Percentiles rank a stretch among this genome's conserved stretches.
These are phyloP conservation scores for Leishmania lainsoni DNA, from an alignment of 208 protist species.

Conservation along the genomic window DNA sequence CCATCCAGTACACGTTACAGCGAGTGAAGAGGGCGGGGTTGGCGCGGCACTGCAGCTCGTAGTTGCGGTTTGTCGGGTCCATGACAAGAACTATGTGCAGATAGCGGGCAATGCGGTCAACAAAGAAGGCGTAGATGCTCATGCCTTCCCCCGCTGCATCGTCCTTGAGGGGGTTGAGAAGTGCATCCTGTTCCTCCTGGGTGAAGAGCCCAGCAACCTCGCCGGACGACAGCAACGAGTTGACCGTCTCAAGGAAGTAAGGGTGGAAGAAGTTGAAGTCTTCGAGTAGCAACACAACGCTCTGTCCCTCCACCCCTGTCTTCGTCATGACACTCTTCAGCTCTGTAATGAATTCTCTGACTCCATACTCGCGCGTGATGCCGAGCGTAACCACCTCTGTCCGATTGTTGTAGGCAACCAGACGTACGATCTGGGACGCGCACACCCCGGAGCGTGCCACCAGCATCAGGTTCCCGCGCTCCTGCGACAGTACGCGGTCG, in stretches of 20 bases:
- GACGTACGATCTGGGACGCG: slow-evolving; percentile 84
- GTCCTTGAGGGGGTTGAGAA: slow-evolving; percentile 93
- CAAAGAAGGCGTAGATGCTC: slow-evolving; percentile 90
- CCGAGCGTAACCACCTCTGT: slow-evolving; percentile 91
- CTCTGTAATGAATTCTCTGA: slow-evolving; percentile 95
- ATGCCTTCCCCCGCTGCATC: slow-evolving; percentile 85
- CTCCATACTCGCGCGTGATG: slow-evolving; percentile 90
- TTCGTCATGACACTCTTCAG: slow-evolving; percentile 92
- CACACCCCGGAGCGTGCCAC: slow-evolving; percentile 95
- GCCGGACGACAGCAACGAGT: slow-evolving; percentile 96
- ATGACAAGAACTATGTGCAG: slow-evolving; percentile 96
- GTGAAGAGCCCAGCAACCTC: slow-evolving; percentile 97
- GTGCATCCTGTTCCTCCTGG: slow-evolving; percentile 95
- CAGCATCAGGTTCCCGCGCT: slow-evolving; percentile 94
- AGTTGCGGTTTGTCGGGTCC: slow-evolving; percentile 94
- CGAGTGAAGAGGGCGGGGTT: slow-evolving; percentile 97
- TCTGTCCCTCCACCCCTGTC: slow-evolving; percentile 91
- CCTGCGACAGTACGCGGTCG: slow-evolving; percentile 96
- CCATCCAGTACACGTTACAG: slow-evolving; percentile 97
- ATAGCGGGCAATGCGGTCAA: slow-evolving; percentile 89
- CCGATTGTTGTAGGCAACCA: slow-evolving; percentile 92
- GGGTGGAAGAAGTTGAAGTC: slow-evolving; percentile 94
- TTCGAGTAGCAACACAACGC: slow-evolving; percentile 94
- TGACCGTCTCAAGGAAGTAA: slow-evolving; percentile 94
- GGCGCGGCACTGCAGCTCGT: slow-evolving; percentile 90